Evolutionary conservation across 1,284 basidiomycete species (phyloP).

Genomic region (Apiotrichum gracile): DNA sequence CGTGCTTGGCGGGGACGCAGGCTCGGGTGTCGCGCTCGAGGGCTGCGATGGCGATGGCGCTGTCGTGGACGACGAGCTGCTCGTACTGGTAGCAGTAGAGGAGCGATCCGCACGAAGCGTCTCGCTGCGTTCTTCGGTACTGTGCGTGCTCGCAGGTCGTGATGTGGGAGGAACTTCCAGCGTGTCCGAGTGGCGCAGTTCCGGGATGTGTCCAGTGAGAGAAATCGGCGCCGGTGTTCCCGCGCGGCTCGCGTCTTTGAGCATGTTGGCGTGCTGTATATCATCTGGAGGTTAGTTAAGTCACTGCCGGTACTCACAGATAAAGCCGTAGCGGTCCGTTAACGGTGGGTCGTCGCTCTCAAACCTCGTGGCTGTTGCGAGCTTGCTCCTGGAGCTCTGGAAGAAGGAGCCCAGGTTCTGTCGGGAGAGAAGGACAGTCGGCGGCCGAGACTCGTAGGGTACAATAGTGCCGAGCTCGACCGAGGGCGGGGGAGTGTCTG

Average conservation of each 20-base stretch:
- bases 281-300: conserved; percentile 53
- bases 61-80: neutral
- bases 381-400: conserved; percentile 23
- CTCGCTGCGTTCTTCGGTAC: neutral
- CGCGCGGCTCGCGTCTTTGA: conserved; percentile 56
- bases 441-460: conserved; percentile 75
- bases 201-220: conserved; percentile 29
- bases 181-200: neutral
- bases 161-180: neutral
- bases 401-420: conserved; percentile 41
- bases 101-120: neutral
- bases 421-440: conserved; percentile 51
- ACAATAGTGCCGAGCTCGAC: conserved; percentile 90
- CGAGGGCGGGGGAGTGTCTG: conserved; percentile 35
- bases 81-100: neutral
- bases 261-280: conserved; percentile 74
- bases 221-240: conserved; percentile 39
- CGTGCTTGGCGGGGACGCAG: neutral
- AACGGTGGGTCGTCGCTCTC: conserved; percentile 59
- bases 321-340: conserved; percentile 91
- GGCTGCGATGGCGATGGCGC: neutral
- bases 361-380: conserved; percentile 50
- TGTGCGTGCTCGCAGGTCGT: neutral
- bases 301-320: conserved; percentile 56
- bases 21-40: neutral